Evolutionary conservation across 192 early-diverging fungal genomes (phyloP), one percentile per base, ranked within the genome.

Genomic region (Spinellus fusiger): DNA sequence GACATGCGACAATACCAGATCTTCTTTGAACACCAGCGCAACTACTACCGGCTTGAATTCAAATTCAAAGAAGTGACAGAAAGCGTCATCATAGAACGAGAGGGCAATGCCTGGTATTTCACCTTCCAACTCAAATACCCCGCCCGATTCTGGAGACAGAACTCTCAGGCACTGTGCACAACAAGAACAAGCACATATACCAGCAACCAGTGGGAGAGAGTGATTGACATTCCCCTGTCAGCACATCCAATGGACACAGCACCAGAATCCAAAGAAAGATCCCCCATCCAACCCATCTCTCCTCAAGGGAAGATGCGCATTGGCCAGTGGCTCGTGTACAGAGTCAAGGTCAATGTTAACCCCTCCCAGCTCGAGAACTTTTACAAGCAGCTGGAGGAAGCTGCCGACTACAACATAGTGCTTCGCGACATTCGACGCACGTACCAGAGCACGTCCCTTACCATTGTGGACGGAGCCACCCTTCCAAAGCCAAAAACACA

Each of bases 271-370:
- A 61, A n/a, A 56, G 12, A 62, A 16, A 9, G 48, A 27, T 32
- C 40, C 2, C 66, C 73, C n/a, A 46, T 71, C 0, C 55, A 66
- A 29, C 72, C 70, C 1, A 67, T 65, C 54, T 47, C 66, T 0
- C 56, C 63, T 0, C 53, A 52, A 3, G 58, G 65, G 13, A 52
- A 37, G 26, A 49, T 77, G 3, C 60, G 73, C n/a, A 32, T 84
- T 0, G 76, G 76, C 0, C 49, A 67, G n/a, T 81, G 79, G 77
- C 65, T 63, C 10, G 74, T 78, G 0, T 70, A 73, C 38, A 65
- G 76, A 0, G 26, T 81, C 7, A 52, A 10, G 0, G 56, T 73
- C 15, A 48, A 33, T 0, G 26, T 32, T 13, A 4, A 33, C 1
- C 34, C 1, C 0, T 8, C 7, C 15, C 22, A 16, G 7, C 51